A percentile compares a stretch with the other conserved stretches of the same genome.
Conservation (phyloP, 1,284 basidiomycete species). For the Schizophyllum amplum region DNA sequence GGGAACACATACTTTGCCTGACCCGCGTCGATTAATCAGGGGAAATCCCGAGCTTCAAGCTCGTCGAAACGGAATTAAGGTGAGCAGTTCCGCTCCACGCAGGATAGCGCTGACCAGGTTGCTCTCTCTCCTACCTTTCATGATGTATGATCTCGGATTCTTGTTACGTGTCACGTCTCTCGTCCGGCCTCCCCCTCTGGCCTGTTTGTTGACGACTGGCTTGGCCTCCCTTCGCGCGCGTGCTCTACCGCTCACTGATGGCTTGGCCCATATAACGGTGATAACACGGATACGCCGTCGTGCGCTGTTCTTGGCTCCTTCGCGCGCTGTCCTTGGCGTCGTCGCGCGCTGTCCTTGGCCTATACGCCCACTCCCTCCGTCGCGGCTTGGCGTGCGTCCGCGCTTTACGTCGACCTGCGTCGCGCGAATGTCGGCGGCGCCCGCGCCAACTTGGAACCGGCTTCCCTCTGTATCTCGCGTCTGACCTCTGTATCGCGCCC, state of each 20-base stretch:
- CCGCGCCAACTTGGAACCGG: not conserved
- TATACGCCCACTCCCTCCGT: not conserved
- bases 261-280: not conserved
- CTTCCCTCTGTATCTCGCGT: not conserved
- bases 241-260: not conserved
- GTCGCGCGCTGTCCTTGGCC: not conserved
- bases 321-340: not conserved
- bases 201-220: not conserved
- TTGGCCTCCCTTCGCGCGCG: not conserved
- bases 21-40: constrained; percentile 28
- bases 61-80: constrained; percentile 71
- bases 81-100: constrained; percentile 26
- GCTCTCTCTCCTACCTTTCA: not conserved
- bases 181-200: not conserved
- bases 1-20: not conserved
- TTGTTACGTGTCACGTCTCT: not conserved
- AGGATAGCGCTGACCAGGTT: no score
- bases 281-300: not conserved
- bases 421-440: not conserved
- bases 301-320: not conserved
- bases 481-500: no score
- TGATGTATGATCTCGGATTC: not conserved
- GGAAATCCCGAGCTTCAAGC: constrained; percentile 76
- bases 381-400: not conserved
- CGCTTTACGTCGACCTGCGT: not conserved